A percentile compares a stretch with the other conserved stretches of the same genome.
phyloP scores from a whole-genome alignment of 805 yeast genomes.

The Myxozyma nipponensis region DNA sequence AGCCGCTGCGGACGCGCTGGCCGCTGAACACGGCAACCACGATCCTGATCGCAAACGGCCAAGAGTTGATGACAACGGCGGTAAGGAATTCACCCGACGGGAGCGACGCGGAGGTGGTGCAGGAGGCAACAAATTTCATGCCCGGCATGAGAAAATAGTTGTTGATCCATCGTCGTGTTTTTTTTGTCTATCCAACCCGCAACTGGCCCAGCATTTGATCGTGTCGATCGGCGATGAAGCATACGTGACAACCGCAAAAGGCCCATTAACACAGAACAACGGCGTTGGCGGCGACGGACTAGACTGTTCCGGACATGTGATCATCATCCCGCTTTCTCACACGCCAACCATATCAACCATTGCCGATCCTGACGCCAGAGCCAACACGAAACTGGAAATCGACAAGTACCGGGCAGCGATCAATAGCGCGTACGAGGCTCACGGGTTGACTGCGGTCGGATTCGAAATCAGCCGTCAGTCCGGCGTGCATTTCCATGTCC shows the following conservation, averaged over 20 bases:
- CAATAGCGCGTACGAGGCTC: slow-evolving; percentile 43
- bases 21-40: slow-evolving; percentile 9
- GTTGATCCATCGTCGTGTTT: slow-evolving; percentile 49
- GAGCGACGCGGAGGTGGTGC: slow-evolving; percentile 14
- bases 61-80: slow-evolving; percentile 8
- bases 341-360: slow-evolving; percentile 43
- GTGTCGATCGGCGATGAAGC: slow-evolving; percentile 64
- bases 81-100: not conserved
- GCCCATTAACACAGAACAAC: slow-evolving; percentile 57
- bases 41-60: slow-evolving; percentile 5
- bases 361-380: slow-evolving; percentile 33
- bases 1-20: slow-evolving; percentile 5
- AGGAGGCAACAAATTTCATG: slow-evolving; percentile 12
- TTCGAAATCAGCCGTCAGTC: slow-evolving; percentile 65
- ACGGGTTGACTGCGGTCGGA: slow-evolving; percentile 51
- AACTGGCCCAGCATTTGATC: slow-evolving; percentile 73
- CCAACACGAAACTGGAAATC: slow-evolving; percentile 43
- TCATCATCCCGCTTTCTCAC: slow-evolving; percentile 77
- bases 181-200: slow-evolving; percentile 78
- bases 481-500: slow-evolving; percentile 73
- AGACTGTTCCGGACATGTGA: slow-evolving; percentile 75
- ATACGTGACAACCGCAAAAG: slow-evolving; percentile 78
- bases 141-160: slow-evolving; percentile 9
- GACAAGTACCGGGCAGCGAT: slow-evolving; percentile 13
- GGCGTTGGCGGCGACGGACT: slow-evolving; percentile 37